Conservation (phyloP, 441 rosid species). For the Jatropha podagrica region DNA sequence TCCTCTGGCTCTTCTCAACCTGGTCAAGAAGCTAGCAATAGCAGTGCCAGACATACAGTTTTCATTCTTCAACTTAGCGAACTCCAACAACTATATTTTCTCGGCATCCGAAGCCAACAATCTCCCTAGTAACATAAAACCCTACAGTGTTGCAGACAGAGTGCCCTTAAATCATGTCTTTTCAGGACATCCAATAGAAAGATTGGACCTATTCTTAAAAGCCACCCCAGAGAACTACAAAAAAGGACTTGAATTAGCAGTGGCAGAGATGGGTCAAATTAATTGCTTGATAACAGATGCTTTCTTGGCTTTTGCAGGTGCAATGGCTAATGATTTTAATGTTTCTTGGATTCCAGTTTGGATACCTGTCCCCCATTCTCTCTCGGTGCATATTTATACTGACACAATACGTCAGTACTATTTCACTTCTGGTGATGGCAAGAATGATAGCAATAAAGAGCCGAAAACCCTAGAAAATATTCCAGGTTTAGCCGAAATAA, state of each 20-base stretch:
- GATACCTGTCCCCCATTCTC: constrained; percentile 39
- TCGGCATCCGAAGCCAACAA: neutral
- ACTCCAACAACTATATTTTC: constrained; percentile 26
- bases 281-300: constrained; percentile 34
- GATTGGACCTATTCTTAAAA: constrained; percentile 27
- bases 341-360: constrained; percentile 52
- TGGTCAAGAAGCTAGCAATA: constrained; percentile 27
- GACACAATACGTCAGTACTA: constrained; percentile 25
- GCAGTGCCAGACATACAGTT: constrained; percentile 19
- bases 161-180: neutral
- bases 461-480: constrained; percentile 9
- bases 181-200: constrained; percentile 27
- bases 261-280: constrained; percentile 26
- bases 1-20: constrained; percentile 31
- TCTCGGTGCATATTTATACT: constrained; percentile 45
- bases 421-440: neutral
- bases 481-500: constrained; percentile 30
- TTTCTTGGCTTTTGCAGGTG: constrained; percentile 46
- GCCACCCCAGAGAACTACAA: constrained; percentile 26
- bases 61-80: constrained; percentile 31
- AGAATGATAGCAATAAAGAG: too few species aligned
- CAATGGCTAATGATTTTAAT: constrained; percentile 35
- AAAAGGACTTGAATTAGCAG: constrained; percentile 21
- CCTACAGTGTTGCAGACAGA: constrained; percentile 27
- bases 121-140: constrained; percentile 29